Percentiles rank a stretch among this genome's conserved stretches.
Evolutionary conservation across 805 yeast genomes (phyloP).

Genomic region (Hanseniaspora clermontiae): DNA sequence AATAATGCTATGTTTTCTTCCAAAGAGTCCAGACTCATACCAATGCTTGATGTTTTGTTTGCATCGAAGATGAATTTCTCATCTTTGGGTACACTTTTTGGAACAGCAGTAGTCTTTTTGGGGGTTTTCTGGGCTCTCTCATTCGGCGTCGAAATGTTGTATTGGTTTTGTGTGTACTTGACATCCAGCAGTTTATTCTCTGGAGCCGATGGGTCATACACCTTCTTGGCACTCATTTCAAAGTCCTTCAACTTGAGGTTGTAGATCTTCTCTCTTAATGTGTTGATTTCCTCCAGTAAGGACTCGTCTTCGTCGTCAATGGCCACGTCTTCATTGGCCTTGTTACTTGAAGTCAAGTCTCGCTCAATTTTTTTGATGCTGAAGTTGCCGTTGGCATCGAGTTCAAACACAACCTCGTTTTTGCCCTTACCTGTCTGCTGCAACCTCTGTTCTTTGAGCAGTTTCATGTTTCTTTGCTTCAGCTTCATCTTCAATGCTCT

Average conservation of each 20-base stretch:
- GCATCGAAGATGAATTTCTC: background rate
- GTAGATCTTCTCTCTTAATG: conserved; percentile 23
- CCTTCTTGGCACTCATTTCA: conserved; percentile 13
- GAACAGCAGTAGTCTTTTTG: background rate
- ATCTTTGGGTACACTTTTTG: background rate
- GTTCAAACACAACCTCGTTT: conserved; percentile 61
- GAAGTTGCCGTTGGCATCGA: conserved; percentile 67
- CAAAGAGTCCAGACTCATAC: conserved; percentile 1
- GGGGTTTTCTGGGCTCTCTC: background rate
- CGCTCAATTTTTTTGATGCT: conserved; percentile 40
- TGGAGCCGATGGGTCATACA: conserved; percentile 21
- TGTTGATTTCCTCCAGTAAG: conserved; percentile 24
- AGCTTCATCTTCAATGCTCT: conserved; percentile 75
- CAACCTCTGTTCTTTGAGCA: conserved; percentile 45
- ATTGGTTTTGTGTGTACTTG: conserved; percentile 17
- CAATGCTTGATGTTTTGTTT: conserved; percentile 26
- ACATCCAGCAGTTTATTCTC: conserved; percentile 28
- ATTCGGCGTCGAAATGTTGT: background rate
- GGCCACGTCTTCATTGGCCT: conserved; percentile 24
- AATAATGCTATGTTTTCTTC: conserved; percentile 11
- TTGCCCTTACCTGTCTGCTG: conserved; percentile 62
- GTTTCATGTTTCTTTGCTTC: conserved; percentile 65
- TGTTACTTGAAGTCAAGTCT: conserved; percentile 18
- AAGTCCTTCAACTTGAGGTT: conserved; percentile 8
- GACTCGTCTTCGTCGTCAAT: conserved; percentile 29